These are phyloP conservation scores for Raddia distichophylla DNA, from an alignment of 176 grass and related monocot genomes.

Conservation along the genomic window DNA sequence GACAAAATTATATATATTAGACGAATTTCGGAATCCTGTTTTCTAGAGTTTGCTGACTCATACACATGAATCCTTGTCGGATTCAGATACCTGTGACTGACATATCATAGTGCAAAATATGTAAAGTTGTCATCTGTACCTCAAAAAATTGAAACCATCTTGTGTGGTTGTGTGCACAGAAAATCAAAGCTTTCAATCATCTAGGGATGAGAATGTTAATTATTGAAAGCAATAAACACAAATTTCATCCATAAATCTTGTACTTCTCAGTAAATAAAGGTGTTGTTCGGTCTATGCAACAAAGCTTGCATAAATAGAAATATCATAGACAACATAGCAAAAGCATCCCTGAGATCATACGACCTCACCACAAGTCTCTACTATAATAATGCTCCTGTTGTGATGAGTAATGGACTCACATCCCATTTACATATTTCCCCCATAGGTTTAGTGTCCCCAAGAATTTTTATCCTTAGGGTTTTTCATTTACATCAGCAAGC, in stretches of 20 bases:
- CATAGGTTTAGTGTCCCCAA: no score
- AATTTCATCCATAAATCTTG: not conserved
- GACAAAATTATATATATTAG: no score
- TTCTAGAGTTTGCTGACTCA: no score
- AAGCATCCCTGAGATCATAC: not conserved
- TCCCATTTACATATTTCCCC: no score
- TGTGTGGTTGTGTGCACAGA: not conserved
- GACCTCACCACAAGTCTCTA: not conserved
- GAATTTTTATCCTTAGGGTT: not conserved
- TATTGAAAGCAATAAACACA: not conserved
- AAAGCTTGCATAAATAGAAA: constrained; percentile 2
- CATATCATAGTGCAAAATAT: constrained; percentile 2
- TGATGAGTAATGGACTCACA: no score
- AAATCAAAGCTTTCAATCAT: not conserved
- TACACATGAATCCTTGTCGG: no score
- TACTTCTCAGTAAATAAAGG: not conserved
- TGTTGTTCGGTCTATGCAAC: not conserved
- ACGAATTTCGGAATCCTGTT: no score
- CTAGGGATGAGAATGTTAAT: not conserved
- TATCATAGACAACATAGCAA: not conserved
- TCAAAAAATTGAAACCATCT: constrained; percentile 17
- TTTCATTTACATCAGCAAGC: not conserved
- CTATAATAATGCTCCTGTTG: no score
- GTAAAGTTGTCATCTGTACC: not conserved
- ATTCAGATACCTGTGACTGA: no score